phyloP scores from a whole-genome alignment of 2,329 filamentous ascomycete species.

The Pseudogymnoascus sp. region DNA sequence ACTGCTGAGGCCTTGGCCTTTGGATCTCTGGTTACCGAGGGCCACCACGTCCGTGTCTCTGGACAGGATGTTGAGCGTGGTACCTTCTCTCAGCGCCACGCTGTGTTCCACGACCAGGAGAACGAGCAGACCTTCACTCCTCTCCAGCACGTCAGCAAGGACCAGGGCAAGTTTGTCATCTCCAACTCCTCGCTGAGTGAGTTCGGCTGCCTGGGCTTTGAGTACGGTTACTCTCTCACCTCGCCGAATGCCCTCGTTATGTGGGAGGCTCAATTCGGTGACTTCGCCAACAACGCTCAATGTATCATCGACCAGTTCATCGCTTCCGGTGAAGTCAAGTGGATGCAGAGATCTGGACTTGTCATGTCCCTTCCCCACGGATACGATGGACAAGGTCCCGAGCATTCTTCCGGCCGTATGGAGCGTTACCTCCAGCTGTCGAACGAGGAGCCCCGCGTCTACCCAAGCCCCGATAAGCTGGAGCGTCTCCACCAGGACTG shows the following conservation, averaged over 20 bases:
- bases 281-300: slow-evolving; percentile 99
- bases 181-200: slow-evolving; percentile 82
- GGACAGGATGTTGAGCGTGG: slow-evolving; percentile 99
- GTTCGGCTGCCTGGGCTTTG: slow-evolving; percentile 76
- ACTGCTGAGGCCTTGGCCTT: slow-evolving; percentile 95
- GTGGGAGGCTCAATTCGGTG: slow-evolving; percentile 99
- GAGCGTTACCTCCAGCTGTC: slow-evolving; percentile 95
- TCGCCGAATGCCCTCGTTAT: slow-evolving; percentile 96
- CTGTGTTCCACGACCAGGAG: slow-evolving; percentile 96
- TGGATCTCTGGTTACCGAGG: slow-evolving; percentile 81
- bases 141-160: slow-evolving; percentile 76
- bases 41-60: slow-evolving; percentile 93
- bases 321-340: slow-evolving; percentile 94
- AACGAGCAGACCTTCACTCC: slow-evolving; percentile 89
- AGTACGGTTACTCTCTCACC: slow-evolving; percentile 96
- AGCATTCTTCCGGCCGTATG: slow-evolving; percentile 95
- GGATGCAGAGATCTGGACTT: slow-evolving; percentile 94
- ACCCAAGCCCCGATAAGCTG: slow-evolving; percentile 80
- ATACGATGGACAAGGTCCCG: slow-evolving; percentile 95
- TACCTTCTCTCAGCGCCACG: slow-evolving; percentile 96
- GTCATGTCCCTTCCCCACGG: slow-evolving; percentile 95
- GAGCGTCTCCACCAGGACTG: slow-evolving; percentile 98
- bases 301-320: slow-evolving; percentile 99
- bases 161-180: slow-evolving; percentile 94
- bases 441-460: slow-evolving; percentile 94